Evolutionary conservation across 371 early-diverging fungal genomes (phyloP).

Genomic region (Circinella umbellata): DNA sequence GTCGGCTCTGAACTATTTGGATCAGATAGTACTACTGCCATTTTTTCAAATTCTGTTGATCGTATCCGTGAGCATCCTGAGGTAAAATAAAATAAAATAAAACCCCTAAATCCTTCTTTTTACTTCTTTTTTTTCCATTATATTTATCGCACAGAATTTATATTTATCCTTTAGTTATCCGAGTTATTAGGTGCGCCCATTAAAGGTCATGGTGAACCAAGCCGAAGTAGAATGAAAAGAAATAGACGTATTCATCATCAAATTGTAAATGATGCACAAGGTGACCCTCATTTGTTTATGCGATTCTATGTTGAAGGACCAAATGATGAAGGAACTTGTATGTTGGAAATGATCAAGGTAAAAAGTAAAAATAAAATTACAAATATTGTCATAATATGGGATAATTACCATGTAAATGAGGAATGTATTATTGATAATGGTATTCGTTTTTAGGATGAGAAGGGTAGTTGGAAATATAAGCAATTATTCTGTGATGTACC

Average conservation of each 20-base stretch:
- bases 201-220: conserved; percentile 53
- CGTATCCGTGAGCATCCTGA: conserved; percentile 37
- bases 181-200: conserved; percentile 39
- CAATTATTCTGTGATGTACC: conserved; percentile 58
- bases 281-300: conserved; percentile 53
- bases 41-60: conserved; percentile 53
- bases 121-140: not conserved
- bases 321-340: conserved; percentile 44
- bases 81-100: not conserved
- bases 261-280: conserved; percentile 45
- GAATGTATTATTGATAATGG: not conserved
- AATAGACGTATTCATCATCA: conserved; percentile 48
- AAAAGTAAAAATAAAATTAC: not conserved
- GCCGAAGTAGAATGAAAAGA: conserved; percentile 42
- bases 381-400: too few species aligned
- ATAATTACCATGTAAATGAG: not conserved
- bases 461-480: conserved; percentile 52
- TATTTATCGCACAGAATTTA: not conserved
- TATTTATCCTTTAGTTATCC: conserved; percentile 12
- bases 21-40: conserved; percentile 42
- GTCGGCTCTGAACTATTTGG: conserved; percentile 45
- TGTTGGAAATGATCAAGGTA: conserved; percentile 56
- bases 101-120: not conserved
- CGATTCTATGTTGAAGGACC: conserved; percentile 57
- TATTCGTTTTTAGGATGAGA: conserved; percentile 27